These are phyloP conservation scores for Catunica adiposa DNA, from an alignment of 2,329 filamentous ascomycete species.

Conservation along the genomic window DNA sequence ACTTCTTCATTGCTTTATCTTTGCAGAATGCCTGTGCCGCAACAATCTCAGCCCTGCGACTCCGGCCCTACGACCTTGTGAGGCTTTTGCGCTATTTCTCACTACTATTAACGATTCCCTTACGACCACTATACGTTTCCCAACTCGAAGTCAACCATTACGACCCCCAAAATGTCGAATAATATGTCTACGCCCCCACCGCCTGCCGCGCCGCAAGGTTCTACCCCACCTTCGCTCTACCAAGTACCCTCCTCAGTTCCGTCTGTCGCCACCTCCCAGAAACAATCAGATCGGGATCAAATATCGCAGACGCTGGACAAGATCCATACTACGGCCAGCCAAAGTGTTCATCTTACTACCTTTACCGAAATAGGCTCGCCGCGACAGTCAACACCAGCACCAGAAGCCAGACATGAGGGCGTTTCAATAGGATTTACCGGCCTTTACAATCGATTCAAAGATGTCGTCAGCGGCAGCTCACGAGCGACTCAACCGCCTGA, in stretches of 20 bases:
- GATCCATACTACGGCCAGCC: conserved; percentile 79
- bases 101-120: background rate
- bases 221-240: conserved; percentile 16
- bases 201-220: background rate
- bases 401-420: conserved; percentile 57
- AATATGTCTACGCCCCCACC: background rate
- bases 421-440: conserved; percentile 79
- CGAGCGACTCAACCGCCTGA: conserved; percentile 21
- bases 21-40: background rate
- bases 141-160: background rate
- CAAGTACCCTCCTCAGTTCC: conserved; percentile 29
- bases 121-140: background rate
- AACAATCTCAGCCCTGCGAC: background rate
- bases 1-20: no score
- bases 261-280: conserved; percentile 23
- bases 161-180: background rate
- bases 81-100: no score
- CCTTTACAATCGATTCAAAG: conserved; percentile 70
- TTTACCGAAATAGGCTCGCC: conserved; percentile 82
- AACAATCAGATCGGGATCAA: conserved; percentile 46
- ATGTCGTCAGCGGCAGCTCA: conserved; percentile 51
- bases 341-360: conserved; percentile 68
- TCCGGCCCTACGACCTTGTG: no score
- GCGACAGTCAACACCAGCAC: conserved; percentile 40
- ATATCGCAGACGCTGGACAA: conserved; percentile 65